Conservation (phyloP, 1,139 yeast genomes). For the Blastobotrys buckinghamii region DNA sequence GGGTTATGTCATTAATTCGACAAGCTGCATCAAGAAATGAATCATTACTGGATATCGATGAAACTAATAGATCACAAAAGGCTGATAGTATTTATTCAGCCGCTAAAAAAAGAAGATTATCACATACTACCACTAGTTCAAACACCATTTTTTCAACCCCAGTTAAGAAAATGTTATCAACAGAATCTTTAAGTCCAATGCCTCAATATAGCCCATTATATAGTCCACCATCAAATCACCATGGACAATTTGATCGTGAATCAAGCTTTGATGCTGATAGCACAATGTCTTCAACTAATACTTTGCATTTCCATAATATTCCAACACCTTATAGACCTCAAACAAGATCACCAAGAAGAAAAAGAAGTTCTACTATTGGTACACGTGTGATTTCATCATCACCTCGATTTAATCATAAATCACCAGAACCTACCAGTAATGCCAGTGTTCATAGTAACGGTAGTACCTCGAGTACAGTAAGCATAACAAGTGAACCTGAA, state of each 20-base stretch:
- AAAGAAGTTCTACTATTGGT: not conserved
- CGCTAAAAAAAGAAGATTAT: conserved; percentile 2
- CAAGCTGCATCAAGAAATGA: conserved; percentile 36
- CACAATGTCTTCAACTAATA: not conserved
- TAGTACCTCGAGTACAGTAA: not conserved
- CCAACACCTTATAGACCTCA: conserved; percentile 19
- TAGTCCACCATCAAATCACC: not conserved
- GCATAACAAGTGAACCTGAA: not conserved
- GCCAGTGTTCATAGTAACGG: not conserved
- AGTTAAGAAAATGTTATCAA: conserved; percentile 1
- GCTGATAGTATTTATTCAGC: not conserved
- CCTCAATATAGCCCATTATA: conserved; percentile 13
- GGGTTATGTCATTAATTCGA: conserved; percentile 58
- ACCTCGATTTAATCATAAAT: not conserved
- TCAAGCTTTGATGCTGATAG: not conserved
- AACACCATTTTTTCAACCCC: conserved; percentile 2
- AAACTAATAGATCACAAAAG: not conserved
- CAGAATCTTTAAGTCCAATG: not conserved
- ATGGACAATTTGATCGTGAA: not conserved
- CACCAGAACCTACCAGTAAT: not conserved
- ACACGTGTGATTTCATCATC: not conserved
- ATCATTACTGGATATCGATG: conserved; percentile 14
- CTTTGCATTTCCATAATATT: conserved; percentile 15
- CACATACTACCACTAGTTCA: not conserved
- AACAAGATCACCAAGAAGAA: not conserved